phyloP scores from a whole-genome alignment of 352 stramenopile species.

The Globisporangium cystogenes region DNA sequence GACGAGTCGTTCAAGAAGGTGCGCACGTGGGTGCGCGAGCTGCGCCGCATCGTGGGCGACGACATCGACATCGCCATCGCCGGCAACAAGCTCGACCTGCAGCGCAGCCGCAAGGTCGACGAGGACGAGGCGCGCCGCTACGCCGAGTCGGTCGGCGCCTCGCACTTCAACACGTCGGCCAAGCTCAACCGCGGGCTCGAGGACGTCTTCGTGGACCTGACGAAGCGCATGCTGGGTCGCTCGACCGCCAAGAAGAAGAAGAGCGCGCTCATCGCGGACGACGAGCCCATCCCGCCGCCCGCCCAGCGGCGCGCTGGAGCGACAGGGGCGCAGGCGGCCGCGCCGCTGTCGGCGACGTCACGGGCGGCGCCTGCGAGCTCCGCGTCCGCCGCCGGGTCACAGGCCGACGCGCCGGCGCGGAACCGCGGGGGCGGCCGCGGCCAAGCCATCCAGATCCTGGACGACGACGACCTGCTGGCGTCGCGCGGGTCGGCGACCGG shows the following conservation, averaged over 20 bases:
- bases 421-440: constrained; percentile 43
- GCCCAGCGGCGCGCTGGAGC: constrained; percentile 10
- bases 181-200: constrained; percentile 91
- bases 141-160: constrained; percentile 81
- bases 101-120: constrained; percentile 84
- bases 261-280: constrained; percentile 73
- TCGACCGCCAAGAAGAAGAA: constrained; percentile 70
- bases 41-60: constrained; percentile 87
- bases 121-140: constrained; percentile 83
- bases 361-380: too few relatives aligned
- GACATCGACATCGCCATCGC: constrained; percentile 91
- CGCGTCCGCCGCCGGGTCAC: constrained; percentile 3
- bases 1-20: constrained; percentile 90
- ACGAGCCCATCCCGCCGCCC: constrained; percentile 38
- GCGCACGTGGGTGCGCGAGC: constrained; percentile 90
- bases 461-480: constrained; percentile 33
- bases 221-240: constrained; percentile 74
- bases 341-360: too few relatives aligned
- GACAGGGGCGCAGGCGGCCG: too few relatives aligned
- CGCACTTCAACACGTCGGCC: constrained; percentile 88
- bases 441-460: constrained; percentile 57
- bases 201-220: constrained; percentile 89
- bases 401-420: constrained; percentile 10
- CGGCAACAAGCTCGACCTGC: constrained; percentile 91
- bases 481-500: constrained; percentile 25